Evolutionary conservation across 371 early-diverging fungal genomes (phyloP).

Genomic region (Synchytrium microbalum): DNA sequence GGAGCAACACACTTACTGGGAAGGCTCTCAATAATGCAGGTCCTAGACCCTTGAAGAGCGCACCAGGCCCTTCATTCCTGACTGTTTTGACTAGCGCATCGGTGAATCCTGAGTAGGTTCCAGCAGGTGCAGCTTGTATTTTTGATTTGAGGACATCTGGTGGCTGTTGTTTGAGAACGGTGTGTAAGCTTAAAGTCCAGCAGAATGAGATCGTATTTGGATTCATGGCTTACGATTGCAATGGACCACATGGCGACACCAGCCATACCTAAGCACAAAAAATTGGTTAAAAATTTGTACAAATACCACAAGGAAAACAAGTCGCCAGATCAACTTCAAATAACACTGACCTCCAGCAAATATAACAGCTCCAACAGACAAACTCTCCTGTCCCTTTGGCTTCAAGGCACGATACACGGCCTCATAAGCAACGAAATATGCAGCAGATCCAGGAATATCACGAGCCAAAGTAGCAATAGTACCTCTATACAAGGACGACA

Average conservation of each 20-base stretch:
- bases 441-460: constrained; percentile 91
- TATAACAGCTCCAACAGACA: constrained; percentile 70
- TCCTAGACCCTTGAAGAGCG: constrained; percentile 93
- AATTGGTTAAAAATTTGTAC: neutral
- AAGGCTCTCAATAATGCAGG: constrained; percentile 94
- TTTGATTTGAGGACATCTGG: constrained; percentile 96
- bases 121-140: constrained; percentile 90
- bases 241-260: constrained; percentile 80
- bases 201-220: neutral
- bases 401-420: constrained; percentile 72
- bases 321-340: constrained; percentile 25
- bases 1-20: constrained; percentile 73
- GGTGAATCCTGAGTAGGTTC: constrained; percentile 82
- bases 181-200: neutral
- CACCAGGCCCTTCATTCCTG: constrained; percentile 74
- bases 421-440: constrained; percentile 97
- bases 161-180: no score
- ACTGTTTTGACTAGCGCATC: constrained; percentile 61
- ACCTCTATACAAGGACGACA: constrained; percentile 80
- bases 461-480: constrained; percentile 88
- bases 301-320: constrained; percentile 43
- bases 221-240: constrained; percentile 37
- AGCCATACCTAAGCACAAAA: constrained; percentile 43
- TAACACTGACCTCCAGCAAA: constrained; percentile 79
- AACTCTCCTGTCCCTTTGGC: constrained; percentile 61